Base-by-base conservation (phyloP, 1,284 basidiomycete species). In the Sporisorium scitamineum region DNA sequence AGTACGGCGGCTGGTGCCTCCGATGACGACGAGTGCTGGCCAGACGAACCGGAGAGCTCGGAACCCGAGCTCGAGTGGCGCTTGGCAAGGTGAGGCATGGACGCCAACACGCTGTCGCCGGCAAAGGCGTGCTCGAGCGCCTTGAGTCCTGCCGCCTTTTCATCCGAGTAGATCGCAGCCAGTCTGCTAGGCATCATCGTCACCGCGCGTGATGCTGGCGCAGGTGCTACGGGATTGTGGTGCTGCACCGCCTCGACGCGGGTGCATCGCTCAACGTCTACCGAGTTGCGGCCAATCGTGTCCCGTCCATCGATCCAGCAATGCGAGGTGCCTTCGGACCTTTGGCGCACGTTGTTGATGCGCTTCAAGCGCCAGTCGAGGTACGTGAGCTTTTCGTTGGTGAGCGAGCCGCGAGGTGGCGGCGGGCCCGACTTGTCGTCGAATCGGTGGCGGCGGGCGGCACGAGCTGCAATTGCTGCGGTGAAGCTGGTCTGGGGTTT, bases 291-390 rank as follows among this genome's bases (percentile, higher is more conserved):
- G 13, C 73, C 73, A 27, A 76, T 69, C 9, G 73, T 76, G 52
- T 71, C 56, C 7, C 73, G 64, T 16, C 73, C 73, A 34, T 76
- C 69, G 48, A 60, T 58, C 73, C 73, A 76, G 58, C 59, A 61
- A 20, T 50, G 22, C 1, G 54, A 26, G 1, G 65, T 70, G 32
- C 53, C 32, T 47, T 73, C 74, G 31, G 66, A 76, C 41, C 57
- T 54, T 16, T 52, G 56, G 27, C 74, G 65, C 2, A 65, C 51
- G 6, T 59, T 29, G 41, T 70, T 72, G 63, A 77, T 77, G n/a
- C 70, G 66, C 52, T 66, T 60, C 34, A 77, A 57, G 24, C 74
- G 66, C 74, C 74, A 77, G 41, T 77, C 74, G 54, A 77, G 74
- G 61, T 77, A 77, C 16, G 66, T 54, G 22, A 77, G 74, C 70